Conservation (phyloP, 225 moss, liverwort and hornwort genomes). For the Neckera pumila region DNA sequence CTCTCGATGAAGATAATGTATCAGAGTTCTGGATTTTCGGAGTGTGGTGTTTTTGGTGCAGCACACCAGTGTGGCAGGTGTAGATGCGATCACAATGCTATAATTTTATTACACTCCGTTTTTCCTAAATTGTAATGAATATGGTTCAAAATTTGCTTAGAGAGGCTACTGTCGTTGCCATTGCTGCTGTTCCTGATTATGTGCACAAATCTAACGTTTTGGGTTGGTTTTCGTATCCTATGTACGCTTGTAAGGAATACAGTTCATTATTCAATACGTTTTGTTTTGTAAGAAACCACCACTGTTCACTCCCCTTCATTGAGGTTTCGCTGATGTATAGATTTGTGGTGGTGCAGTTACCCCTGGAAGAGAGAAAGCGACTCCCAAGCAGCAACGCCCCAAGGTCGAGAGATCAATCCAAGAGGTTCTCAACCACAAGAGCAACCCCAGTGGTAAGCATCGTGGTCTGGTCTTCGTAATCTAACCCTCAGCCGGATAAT, state of each 20-base stretch:
- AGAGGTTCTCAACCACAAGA: conserved; percentile 28
- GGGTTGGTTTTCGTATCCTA: no score
- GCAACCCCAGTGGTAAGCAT: conserved; percentile 27
- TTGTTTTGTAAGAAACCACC: neutral
- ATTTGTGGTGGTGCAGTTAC: neutral
- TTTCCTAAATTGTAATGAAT: neutral
- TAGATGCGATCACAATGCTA: no score
- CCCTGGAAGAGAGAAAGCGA: conserved; percentile 10
- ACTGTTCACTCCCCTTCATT: neutral
- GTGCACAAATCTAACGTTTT: no score
- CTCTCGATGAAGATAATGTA: neutral
- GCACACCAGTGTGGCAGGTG: neutral
- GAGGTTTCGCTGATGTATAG: neutral
- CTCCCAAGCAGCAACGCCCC: conserved; percentile 11
- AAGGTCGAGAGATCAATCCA: conserved; percentile 24
- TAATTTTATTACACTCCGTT: no score
- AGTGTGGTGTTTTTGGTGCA: neutral
- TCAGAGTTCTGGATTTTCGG: neutral
- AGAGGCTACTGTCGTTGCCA: neutral
- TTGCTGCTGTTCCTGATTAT: no score
- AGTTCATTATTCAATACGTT: neutral
- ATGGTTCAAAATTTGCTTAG: no score
- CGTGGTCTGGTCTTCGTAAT: neutral
- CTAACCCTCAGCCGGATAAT: neutral
- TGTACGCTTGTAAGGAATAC: neutral